Evolutionary conservation across 1,284 basidiomycete species (phyloP).

Genomic region (Leccinum insolens): DNA sequence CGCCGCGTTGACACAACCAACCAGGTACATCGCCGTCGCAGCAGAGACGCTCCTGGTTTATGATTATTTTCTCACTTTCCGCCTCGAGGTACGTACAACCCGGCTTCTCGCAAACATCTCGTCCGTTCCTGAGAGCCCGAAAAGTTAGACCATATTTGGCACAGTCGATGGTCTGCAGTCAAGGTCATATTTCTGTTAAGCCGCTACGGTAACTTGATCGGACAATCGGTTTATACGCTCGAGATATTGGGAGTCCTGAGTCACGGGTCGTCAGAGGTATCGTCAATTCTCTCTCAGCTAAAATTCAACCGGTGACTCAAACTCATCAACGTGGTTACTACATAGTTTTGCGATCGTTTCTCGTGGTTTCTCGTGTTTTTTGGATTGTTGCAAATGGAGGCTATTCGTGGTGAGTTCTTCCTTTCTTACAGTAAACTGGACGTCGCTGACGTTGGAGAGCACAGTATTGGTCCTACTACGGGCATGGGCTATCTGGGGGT

Average conservation of each 20-base stretch:
- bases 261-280: not conserved
- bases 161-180: not conserved
- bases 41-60: not conserved
- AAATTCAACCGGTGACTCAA: too few species aligned
- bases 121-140: not conserved
- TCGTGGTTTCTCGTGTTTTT: not conserved
- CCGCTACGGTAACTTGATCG: not conserved
- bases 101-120: not conserved
- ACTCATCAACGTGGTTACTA: too few species aligned
- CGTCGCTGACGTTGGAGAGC: not conserved
- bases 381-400: not conserved
- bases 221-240: not conserved
- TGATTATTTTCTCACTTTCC: slow-evolving; percentile 1
- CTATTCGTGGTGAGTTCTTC: not conserved
- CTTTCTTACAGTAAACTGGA: not conserved
- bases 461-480: not conserved
- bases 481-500: not conserved
- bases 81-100: not conserved
- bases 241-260: not conserved
- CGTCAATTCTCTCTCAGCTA: not conserved
- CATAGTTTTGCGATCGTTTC: not conserved
- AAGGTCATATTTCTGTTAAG: slow-evolving; percentile 1
- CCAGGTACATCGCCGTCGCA: not conserved
- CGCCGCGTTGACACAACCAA: not conserved
- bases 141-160: not conserved